Evolutionary conservation across 2,329 filamentous ascomycete species (phyloP).

Genomic region (Alternaria sp.): DNA sequence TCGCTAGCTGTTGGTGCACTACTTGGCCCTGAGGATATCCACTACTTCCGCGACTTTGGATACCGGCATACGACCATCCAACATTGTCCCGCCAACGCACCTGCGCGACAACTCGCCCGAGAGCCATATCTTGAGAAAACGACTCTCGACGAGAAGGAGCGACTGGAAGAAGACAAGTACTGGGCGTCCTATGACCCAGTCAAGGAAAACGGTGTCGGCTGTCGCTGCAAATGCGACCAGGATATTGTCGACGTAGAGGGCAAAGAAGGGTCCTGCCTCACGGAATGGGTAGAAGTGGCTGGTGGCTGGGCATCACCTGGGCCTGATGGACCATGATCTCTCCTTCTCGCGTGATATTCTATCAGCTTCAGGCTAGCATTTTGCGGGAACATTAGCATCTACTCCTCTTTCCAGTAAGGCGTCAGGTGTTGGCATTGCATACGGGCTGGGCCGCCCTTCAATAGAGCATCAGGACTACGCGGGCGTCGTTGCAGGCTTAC

Average conservation of each 20-base stretch:
- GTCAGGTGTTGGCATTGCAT: constrained; percentile 31
- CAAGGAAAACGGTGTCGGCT: constrained; percentile 96
- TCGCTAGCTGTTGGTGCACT: constrained; percentile 93
- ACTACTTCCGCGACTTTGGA: constrained; percentile 99
- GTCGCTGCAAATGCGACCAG: constrained; percentile 94
- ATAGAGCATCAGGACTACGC: constrained; percentile 7
- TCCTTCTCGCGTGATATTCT: constrained; percentile 20
- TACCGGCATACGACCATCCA: constrained; percentile 99
- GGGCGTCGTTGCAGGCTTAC: constrained; percentile 15
- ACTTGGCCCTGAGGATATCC: constrained; percentile 80
- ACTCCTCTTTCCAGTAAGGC: constrained; percentile 24
- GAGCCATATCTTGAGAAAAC: constrained; percentile 83
- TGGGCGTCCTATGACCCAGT: constrained; percentile 87
- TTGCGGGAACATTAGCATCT: constrained; percentile 26
- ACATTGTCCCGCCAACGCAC: constrained; percentile 96
- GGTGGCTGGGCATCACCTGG: constrained; percentile 80
- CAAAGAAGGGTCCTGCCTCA: constrained; percentile 92
- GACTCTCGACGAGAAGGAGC: constrained; percentile 79
- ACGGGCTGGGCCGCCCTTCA: constrained; percentile 13
- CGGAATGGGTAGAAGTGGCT: constrained; percentile 96
- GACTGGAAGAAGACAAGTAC: constrained; percentile 92
- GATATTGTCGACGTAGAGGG: constrained; percentile 98
- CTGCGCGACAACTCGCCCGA: constrained; percentile 80
- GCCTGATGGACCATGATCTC: constrained; percentile 12
- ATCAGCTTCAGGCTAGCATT: constrained; percentile 28